These are phyloP conservation scores for Trichoderma sp. DNA, from an alignment of 2,329 filamentous ascomycete species.

Conservation along the genomic window DNA sequence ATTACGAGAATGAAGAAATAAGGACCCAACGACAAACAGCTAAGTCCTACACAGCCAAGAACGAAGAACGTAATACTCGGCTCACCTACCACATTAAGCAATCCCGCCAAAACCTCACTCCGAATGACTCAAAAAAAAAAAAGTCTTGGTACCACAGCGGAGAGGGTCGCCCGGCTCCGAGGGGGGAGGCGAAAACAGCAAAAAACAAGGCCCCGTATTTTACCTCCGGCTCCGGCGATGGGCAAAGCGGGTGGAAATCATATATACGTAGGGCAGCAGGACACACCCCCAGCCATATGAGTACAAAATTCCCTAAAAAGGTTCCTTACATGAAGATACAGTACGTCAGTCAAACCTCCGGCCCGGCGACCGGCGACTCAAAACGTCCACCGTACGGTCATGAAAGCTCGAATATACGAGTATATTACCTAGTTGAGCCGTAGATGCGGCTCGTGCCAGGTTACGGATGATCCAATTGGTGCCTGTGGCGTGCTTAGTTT, in stretches of 20 bases:
- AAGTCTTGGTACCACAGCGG: neutral
- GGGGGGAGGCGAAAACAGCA: neutral
- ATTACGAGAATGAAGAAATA: neutral
- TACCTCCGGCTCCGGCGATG: conserved; percentile 26
- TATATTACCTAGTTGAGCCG: too few relatives aligned
- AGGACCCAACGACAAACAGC: neutral
- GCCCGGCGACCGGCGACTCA: neutral
- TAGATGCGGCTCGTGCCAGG: neutral
- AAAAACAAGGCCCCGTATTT: neutral
- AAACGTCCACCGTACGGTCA: neutral
- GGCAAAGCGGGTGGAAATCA: too few relatives aligned
- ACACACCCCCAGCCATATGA: too few relatives aligned
- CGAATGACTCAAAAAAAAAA: conserved; percentile 4
- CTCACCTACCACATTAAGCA: neutral
- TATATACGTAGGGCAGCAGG: too few relatives aligned
- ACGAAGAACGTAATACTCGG: neutral
- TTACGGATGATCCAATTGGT: neutral
- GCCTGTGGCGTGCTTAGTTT: neutral
- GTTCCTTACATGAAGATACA: neutral
- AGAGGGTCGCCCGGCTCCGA: conserved; percentile 17
- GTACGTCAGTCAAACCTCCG: neutral
- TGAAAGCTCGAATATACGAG: neutral
- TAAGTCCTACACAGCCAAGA: neutral
- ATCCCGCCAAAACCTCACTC: neutral
- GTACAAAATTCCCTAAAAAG: neutral